Percentiles rank a stretch among this genome's conserved stretches.
Conservation (phyloP, 2,329 filamentous ascomycete species). For the Fusarium denticulatum region DNA sequence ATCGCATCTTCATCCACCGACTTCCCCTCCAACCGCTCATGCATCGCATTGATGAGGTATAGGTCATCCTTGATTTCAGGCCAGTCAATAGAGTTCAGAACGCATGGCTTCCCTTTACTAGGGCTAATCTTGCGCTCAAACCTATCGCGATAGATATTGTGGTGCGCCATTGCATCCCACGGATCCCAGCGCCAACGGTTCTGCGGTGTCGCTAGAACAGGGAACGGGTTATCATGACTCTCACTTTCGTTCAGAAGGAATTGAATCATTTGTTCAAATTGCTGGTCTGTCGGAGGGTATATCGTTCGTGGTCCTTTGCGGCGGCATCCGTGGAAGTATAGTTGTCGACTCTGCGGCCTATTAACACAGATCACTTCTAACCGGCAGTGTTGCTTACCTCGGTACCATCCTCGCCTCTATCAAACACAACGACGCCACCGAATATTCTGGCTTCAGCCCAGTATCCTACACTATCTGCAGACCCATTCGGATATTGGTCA, state of each 20-base stretch:
- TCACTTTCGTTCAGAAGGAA: neutral
- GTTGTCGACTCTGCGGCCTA: neutral
- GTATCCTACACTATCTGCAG: conserved; percentile 10
- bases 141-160: conserved; percentile 14
- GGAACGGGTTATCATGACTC: neutral
- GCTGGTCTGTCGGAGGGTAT: neutral
- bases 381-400: neutral
- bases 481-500: conserved; percentile 3
- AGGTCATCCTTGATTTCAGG: neutral
- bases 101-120: neutral
- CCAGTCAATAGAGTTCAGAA: neutral
- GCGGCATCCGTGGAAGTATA: conserved; percentile 10
- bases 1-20: neutral
- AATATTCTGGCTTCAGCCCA: conserved; percentile 22
- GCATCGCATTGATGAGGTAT: neutral
- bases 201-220: neutral
- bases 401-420: neutral
- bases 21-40: neutral
- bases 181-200: conserved; percentile 19
- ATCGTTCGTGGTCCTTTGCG: neutral
- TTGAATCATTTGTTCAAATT: neutral
- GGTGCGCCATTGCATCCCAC: neutral
- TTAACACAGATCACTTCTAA: neutral
- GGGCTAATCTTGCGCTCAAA: neutral
- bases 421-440: conserved; percentile 12